Conservation (phyloP, 2,329 filamentous ascomycete genomes). For the Stenocarpella maydis region DNA sequence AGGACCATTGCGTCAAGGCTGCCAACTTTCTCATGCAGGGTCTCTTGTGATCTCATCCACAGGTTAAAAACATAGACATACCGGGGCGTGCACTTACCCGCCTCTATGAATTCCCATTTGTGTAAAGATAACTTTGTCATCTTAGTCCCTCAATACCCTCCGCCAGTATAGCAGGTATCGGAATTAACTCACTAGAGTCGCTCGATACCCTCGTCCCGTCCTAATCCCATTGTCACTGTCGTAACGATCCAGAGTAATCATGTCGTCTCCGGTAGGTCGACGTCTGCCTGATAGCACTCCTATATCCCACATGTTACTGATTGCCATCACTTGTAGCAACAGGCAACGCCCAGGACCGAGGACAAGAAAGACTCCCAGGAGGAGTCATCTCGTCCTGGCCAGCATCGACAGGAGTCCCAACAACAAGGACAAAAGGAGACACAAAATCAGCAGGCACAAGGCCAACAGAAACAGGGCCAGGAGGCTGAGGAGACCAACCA, state of each 20-base stretch:
- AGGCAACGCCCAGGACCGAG: slow-evolving; percentile 29
- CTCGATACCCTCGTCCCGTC: not conserved
- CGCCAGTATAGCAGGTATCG: not conserved
- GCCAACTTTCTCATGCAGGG: slow-evolving; percentile 36
- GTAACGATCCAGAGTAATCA: slow-evolving; percentile 22
- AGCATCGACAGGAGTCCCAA: slow-evolving; percentile 29
- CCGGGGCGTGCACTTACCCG: slow-evolving; percentile 29
- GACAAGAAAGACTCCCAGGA: slow-evolving; percentile 26
- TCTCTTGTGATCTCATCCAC: slow-evolving; percentile 16
- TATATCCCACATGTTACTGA: not conserved
- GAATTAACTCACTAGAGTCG: slow-evolving; percentile 20
- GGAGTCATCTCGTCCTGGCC: slow-evolving; percentile 24
- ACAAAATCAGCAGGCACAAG: not conserved
- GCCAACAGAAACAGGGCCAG: slow-evolving; percentile 12
- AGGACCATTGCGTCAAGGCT: slow-evolving; percentile 35
- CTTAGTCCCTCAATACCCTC: not conserved
- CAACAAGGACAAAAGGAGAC: slow-evolving; percentile 6
- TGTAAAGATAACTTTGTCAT: slow-evolving; percentile 17
- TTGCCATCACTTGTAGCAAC: slow-evolving; percentile 29
- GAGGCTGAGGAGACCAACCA: slow-evolving; percentile 20
- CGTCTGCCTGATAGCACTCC: not conserved
- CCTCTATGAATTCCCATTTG: not conserved
- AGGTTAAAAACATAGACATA: slow-evolving; percentile 34
- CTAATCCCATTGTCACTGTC: not conserved
- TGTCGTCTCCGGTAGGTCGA: slow-evolving; percentile 35